Evolutionary conservation across 768 basidiomycete genomes (phyloP), one percentile per base, ranked within the genome.

Genomic region (Hypholoma fasciculare): DNA sequence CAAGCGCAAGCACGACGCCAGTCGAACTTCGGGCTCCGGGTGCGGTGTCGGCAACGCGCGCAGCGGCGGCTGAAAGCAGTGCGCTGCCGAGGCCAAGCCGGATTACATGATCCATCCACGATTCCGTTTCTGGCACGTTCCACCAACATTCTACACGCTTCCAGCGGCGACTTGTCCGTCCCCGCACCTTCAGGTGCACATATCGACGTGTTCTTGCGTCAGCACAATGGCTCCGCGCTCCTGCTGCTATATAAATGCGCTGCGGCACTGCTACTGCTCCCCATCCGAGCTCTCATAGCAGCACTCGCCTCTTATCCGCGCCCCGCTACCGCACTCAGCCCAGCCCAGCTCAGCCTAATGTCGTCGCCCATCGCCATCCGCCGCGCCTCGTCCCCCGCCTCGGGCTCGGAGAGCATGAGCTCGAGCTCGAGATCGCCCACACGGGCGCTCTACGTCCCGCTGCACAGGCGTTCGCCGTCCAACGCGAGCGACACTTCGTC

Each of bases 321-420:
- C 17, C 39, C 40, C 13, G 13, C 40, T 6, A 42, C 30, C 30
- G 30, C 30, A 34, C 30, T 34, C 30, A 30, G 27, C n/a, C n/a
- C n/a, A n/a, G n/a, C n/a, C n/a, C 4, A 23, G 4, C 23, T 23
- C 23, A 23, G 23, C 23, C 1, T 4, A 14, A 54, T 54, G 54
- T 54, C 54, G 30, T 46, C 54, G 7, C 54, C 54, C 19, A 54
- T 54, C 16, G 44, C 54, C 40, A 54, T 54, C 20, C 54, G 34
- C 19, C 54, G 54, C 44, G 12, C 43, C 8, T n/a, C 44, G 23
- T 4, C 19, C 14, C 40, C 54, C 17, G 16, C 54, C 11, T 26
- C 52, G 3, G 27, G 17, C 34, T 14, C 37, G 12, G 27, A 23
- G 19, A 11, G 19, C 11, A 44, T 30, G 8, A 14, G 26, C 27